phyloP scores from a whole-genome alignment of 2,329 filamentous ascomycete genomes.

The Alternaria angustiovoidea region DNA sequence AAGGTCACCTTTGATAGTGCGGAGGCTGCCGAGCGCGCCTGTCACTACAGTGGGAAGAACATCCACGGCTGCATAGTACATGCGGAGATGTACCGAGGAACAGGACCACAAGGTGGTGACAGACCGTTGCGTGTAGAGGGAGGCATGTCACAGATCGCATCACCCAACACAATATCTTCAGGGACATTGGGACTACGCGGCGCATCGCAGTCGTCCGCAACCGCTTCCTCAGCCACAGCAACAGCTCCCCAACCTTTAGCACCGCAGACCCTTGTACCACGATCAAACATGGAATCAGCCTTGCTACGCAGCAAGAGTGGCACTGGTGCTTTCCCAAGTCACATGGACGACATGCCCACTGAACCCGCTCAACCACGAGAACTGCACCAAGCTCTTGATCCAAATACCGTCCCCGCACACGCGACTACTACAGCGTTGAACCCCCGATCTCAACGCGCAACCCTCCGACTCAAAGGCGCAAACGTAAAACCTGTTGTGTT shows the following conservation, averaged over 20 bases:
- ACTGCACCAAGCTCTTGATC: constrained; percentile 47
- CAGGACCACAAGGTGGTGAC: constrained; percentile 54
- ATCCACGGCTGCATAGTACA: constrained; percentile 59
- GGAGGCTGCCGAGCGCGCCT: constrained; percentile 59
- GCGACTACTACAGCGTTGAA: constrained; percentile 31
- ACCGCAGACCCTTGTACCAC: constrained; percentile 20
- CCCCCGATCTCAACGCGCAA: constrained; percentile 32
- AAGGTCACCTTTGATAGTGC: constrained; percentile 62
- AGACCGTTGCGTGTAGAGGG: constrained; percentile 51
- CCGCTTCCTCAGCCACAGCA: constrained; percentile 54
- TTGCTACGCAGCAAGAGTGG: constrained; percentile 28
- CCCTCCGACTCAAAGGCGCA: constrained; percentile 41
- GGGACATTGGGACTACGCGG: constrained; percentile 39
- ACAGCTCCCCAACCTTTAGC: constrained; percentile 37
- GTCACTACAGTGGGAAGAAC: constrained; percentile 56
- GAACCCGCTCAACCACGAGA: constrained; percentile 11
- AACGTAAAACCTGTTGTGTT: constrained; percentile 52
- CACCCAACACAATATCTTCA: constrained; percentile 46
- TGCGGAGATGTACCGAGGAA: constrained; percentile 58
- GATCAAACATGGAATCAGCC: constrained; percentile 31
- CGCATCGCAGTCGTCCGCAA: constrained; percentile 45
- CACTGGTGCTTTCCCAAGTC: constrained; percentile 36
- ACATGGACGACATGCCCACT: constrained; percentile 27
- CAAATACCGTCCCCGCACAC: constrained; percentile 20
- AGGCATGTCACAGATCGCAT: constrained; percentile 39